A percentile compares a stretch with the other conserved stretches of the same genome.
Conservation (phyloP, 768 basidiomycete species). For the Panus rudis region DNA sequence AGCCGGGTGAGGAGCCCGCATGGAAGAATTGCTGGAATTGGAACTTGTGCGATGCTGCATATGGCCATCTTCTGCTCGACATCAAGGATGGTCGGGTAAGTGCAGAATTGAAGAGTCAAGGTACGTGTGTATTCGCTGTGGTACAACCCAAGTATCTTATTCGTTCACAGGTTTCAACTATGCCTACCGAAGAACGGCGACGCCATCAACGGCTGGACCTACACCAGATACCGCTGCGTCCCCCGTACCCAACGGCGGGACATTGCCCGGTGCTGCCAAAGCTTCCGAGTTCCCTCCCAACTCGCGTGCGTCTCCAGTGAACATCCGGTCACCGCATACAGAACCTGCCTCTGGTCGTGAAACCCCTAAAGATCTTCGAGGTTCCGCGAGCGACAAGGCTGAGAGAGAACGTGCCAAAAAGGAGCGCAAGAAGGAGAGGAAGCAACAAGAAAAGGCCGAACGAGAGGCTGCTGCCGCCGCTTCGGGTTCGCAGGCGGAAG, state of each 20-base stretch:
- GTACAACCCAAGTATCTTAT: not conserved
- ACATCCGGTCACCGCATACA: slow-evolving; percentile 22
- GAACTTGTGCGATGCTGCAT: slow-evolving; percentile 96
- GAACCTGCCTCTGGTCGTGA: slow-evolving; percentile 27
- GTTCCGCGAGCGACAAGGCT: slow-evolving; percentile 36
- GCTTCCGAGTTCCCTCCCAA: slow-evolving; percentile 26
- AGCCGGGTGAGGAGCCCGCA: slow-evolving; percentile 74
- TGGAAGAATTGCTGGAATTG: slow-evolving; percentile 99
- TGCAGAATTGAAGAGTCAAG: slow-evolving; percentile 88
- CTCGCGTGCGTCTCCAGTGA: slow-evolving; percentile 17
- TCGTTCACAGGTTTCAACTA: slow-evolving; percentile 83
- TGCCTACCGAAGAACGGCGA: slow-evolving; percentile 77
- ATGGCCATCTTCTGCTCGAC: slow-evolving; percentile 82
- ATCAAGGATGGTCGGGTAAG: slow-evolving; percentile 89
- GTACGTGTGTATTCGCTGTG: slow-evolving; percentile 32
- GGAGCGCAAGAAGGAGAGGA: slow-evolving; percentile 59
- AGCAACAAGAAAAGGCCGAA: slow-evolving; percentile 44
- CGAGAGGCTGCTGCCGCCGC: slow-evolving; percentile 27
- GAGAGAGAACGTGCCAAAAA: slow-evolving; percentile 53
- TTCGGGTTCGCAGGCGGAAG: slow-evolving; percentile 20
- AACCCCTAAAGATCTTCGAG: slow-evolving; percentile 27
- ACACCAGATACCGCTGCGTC: slow-evolving; percentile 55
- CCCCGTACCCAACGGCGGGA: slow-evolving; percentile 38
- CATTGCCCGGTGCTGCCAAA: slow-evolving; percentile 19
- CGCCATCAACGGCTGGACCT: slow-evolving; percentile 39